Conservation (phyloP, 164 flowering plant species). For the Stephania japonica region DNA sequence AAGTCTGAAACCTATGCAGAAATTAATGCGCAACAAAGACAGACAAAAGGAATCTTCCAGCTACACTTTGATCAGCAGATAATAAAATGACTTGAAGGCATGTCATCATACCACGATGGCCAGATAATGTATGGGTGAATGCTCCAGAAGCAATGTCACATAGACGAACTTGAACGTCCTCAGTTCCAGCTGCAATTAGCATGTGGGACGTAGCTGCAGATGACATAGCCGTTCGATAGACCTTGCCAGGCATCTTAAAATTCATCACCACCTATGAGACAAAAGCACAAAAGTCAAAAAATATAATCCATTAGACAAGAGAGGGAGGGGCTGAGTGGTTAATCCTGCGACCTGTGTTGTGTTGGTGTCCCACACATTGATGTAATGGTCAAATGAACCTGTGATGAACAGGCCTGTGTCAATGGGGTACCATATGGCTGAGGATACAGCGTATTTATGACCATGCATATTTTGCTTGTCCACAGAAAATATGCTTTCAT, state of each 20-base stretch:
- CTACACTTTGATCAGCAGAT: not conserved
- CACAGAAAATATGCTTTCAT: conserved; percentile 45
- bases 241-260: conserved; percentile 97
- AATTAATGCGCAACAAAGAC: not conserved
- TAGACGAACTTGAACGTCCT: conserved; percentile 97
- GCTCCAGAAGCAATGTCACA: conserved; percentile 98
- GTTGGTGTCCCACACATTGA: conserved; percentile 97
- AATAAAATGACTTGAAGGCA: not conserved
- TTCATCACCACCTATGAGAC: conserved; percentile 58
- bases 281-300: conserved; percentile 10
- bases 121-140: conserved; percentile 90
- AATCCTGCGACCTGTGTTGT: conserved; percentile 47
- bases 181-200: conserved; percentile 95
- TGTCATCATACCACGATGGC: conserved; percentile 77
- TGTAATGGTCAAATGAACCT: conserved; percentile 77
- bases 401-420: conserved; percentile 92
- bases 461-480: conserved; percentile 77
- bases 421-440: conserved; percentile 94
- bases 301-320: not conserved
- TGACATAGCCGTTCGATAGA: conserved; percentile 86
- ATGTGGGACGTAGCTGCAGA: conserved; percentile 79
- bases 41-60: not conserved
- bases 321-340: not conserved
- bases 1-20: not conserved
- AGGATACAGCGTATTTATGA: conserved; percentile 72